Base-by-base conservation (phyloP, 2,329 filamentous ascomycete genomes). In the Pestalotiopsis sp. region DNA sequence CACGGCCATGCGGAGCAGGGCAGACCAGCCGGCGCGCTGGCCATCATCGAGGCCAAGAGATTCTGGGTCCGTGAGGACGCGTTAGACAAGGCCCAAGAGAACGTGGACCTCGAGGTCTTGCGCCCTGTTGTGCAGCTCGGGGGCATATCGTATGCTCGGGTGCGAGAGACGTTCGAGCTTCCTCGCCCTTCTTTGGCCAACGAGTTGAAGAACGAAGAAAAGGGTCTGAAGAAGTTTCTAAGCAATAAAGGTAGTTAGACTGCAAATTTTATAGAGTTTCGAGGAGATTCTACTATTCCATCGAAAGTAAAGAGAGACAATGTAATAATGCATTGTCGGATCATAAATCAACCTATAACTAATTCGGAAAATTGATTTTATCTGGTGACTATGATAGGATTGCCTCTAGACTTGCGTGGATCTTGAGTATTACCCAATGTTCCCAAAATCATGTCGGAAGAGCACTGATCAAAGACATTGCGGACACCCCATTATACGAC, bases 1-100 rank as follows among this genome's bases (percentile, higher is more conserved):
- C 63, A 65, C 2, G 66, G 64, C 12, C 75, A 76, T 41, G 64
- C 27, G n/a, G n/a, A 57, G 31, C 11, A 41, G 20, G 64, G 64
- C 2, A 69, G 27, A 31, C 45, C 23, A 12, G 20, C 52, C 3
- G 64, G 36, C 5, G 20, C 63, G 12, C 38, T 69, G 27, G 67
- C 52, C 20, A 27, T 69, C 27, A 69, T 69, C 36, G 23, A 69
- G 23, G 67, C 63, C 3, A 69, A 27, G 25, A 38, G 64, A 3
- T 69, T 69, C 45, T 69, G 67, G 67, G 64, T 62, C 2, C 67
- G 67, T 6, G 64, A 69, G 39, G 67, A 69, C 31, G 67, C 57
- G 7, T 55, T 55, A 2, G 55, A 69, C 31, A n/a, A 20, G 12
- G 64, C 23, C 14, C 25, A 20, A 9, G 52, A 55, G 4, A 41